Base-by-base conservation (phyloP, 495 filamentous ascomycete genomes). In the Durotheca rogersii region DNA sequence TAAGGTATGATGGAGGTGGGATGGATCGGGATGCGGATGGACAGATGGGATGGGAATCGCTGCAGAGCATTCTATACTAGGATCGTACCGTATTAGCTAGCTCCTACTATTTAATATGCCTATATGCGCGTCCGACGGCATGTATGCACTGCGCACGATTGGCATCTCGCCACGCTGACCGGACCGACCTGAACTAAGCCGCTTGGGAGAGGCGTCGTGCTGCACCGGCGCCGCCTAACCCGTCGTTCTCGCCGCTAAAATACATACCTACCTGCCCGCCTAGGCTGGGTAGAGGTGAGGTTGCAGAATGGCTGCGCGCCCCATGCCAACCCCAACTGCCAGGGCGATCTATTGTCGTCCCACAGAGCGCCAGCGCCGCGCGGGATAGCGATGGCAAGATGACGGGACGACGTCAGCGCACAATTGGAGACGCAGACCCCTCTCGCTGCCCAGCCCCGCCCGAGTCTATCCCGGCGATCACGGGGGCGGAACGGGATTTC, bases 351-450 rank as follows among this genome's bases (percentile, higher is more conserved):
- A 42, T 9, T 11, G 25, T 30, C n/a, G 40, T 29, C 9, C 16
- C 9, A 27, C 47, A 17, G 11, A 41, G 50, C 44, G 46, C 50
- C 31, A 49, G 39, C 16, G 41, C 45, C 45, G 31, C 19, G 35
- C 49, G 30, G 27, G 37, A 29, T 46, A 41, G 23, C 27, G 23
- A 30, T 40, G 9, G 23, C 4, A 4, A 27, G 9, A 4, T 4
- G 23, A 27, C 9, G 23, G 9, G 15, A 43, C n/a, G 49, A 59
- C 42, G 16, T 41, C 15, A 32, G 12, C 30, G 10, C 43, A 12
- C 43, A 41, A 59, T 59, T 59, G 50, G 56, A 14, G 35, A 31
- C 25, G 31, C 36, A 50, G 16, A 36, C 41, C 23, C 9, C 23
- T 27, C 23, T 27, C 23, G 23, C 9, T 9, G 4, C 23, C 23